Evolutionary conservation across 768 basidiomycete genomes (phyloP), one percentile per base, ranked within the genome.

Genomic region (Podaxis pistillaris): DNA sequence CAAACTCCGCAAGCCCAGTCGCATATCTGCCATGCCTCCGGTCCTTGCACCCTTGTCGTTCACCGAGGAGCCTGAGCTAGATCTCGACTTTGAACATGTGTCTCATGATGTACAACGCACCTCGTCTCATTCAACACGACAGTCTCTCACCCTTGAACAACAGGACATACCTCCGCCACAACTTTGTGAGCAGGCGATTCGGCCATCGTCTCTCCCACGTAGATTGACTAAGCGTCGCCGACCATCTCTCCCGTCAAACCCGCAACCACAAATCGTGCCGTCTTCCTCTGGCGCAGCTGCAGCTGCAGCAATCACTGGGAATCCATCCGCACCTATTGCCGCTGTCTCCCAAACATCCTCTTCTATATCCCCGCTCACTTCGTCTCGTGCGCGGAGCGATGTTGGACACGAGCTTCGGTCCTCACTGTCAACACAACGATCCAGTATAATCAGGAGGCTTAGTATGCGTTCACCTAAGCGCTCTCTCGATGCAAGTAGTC

Each of bases 201-300:
- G 28, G 22, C 58, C 51, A 22, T 19, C 52, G 15, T 53, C 61
- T 28, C 28, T 46, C 4, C 3, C 53, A n/a, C 57, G 54, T 46
- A 63, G 46, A 47, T 52, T 63, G 17, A 63, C 36, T 17, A 59
- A 56, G 50, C 33, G 65, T 7, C 58, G 49, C 28, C 30, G 41
- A 55, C 62, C 49, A 19, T 57, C 52, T n/a, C 63, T 54, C 24
- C 38, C 60, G 36, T 49, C 60, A 12, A 56, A 56, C 24, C 63
- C 63, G 24, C 59, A 60, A 24, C 19, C 44, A 12, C 58, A 60
- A 13, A 37, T 60, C 37, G 53, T 60, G 7, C 24, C 64, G 24
- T 59, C 60, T 17, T 65, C 64, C 12, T 62, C 64, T 36, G 61
- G 47, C 52, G 54, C 60, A 15, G 63, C 63, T 37, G 58, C 63